These are phyloP conservation scores for Plectosphaerella sp. DNA, from an alignment of 2,329 filamentous ascomycete species.

Conservation along the genomic window DNA sequence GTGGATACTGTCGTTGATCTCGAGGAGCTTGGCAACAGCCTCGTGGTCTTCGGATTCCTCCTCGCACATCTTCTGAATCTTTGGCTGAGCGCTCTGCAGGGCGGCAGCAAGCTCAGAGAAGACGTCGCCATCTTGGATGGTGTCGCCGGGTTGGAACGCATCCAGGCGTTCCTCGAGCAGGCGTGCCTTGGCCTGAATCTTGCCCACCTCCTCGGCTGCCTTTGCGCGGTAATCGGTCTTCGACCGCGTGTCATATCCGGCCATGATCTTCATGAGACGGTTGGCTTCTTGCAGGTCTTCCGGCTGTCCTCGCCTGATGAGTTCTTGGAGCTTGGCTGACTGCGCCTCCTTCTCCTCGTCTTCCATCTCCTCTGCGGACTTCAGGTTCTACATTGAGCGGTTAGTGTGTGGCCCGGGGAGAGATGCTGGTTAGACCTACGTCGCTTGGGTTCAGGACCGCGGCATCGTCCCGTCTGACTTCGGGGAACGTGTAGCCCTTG, in stretches of 20 bases:
- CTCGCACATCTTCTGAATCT: conserved; percentile 45
- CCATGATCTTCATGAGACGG: conserved; percentile 98
- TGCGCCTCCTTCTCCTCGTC: conserved; percentile 93
- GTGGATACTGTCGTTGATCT: conserved; percentile 99
- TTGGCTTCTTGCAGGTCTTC: conserved; percentile 96
- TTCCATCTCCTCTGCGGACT: conserved; percentile 98
- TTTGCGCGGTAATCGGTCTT: conserved; percentile 98
- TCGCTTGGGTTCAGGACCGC: conserved; percentile 96
- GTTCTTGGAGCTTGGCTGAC: conserved; percentile 94
- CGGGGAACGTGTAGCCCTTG: conserved; percentile 95
- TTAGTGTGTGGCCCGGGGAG: neutral
- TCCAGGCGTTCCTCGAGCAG: conserved; percentile 90
- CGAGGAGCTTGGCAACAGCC: conserved; percentile 88
- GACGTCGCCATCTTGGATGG: conserved; percentile 63
- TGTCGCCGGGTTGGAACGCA: conserved; percentile 75
- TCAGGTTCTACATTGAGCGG: conserved; percentile 65
- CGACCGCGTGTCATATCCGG: conserved; percentile 88
- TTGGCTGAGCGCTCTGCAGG: conserved; percentile 84
- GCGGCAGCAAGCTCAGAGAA: conserved; percentile 84
- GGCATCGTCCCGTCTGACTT: conserved; percentile 87
- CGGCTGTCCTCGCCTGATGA: conserved; percentile 87
- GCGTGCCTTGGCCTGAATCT: conserved; percentile 92
- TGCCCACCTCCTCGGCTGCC: conserved; percentile 89
- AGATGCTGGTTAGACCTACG: conserved; percentile 49
- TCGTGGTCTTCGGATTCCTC: conserved; percentile 66